A percentile compares a stretch with the other conserved stretches of the same genome.
These are phyloP conservation scores for Myriosclerotinia duriaeana DNA, from an alignment of 2,329 filamentous ascomycete species.

Conservation along the genomic window DNA sequence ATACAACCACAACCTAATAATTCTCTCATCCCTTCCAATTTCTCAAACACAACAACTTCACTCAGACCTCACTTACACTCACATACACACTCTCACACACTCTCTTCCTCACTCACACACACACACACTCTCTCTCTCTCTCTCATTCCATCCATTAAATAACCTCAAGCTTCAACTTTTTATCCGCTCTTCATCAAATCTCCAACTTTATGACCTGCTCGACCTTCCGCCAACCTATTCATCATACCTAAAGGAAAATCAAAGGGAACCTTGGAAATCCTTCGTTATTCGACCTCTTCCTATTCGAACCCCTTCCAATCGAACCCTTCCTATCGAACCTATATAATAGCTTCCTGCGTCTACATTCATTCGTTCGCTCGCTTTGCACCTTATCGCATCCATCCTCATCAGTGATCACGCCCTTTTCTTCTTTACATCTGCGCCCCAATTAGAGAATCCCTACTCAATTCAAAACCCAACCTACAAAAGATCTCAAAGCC, in stretches of 20 bases:
- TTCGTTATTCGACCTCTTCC: slow-evolving; percentile 8
- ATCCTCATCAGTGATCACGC: not conserved
- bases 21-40: no score
- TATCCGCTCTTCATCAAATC: not conserved
- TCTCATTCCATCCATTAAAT: not conserved
- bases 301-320: not conserved
- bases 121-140: no score
- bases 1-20: no score
- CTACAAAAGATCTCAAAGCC: slow-evolving; percentile 20
- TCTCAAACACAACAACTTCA: not conserved
- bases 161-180: not conserved
- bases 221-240: slow-evolving; percentile 11
- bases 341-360: not conserved
- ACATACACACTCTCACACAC: not conserved
- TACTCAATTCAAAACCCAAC: slow-evolving; percentile 21
- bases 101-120: not conserved
- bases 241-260: not conserved
- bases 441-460: slow-evolving; percentile 6
- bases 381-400: not conserved
- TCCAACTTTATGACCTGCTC: slow-evolving; percentile 6
- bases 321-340: slow-evolving; percentile 4
- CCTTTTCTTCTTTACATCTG: not conserved
- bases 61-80: not conserved
- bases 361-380: slow-evolving; percentile 4
- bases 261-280: slow-evolving; percentile 7